Base-by-base conservation (phyloP, 768 basidiomycete species). In the Tulasnella sp. region DNA sequence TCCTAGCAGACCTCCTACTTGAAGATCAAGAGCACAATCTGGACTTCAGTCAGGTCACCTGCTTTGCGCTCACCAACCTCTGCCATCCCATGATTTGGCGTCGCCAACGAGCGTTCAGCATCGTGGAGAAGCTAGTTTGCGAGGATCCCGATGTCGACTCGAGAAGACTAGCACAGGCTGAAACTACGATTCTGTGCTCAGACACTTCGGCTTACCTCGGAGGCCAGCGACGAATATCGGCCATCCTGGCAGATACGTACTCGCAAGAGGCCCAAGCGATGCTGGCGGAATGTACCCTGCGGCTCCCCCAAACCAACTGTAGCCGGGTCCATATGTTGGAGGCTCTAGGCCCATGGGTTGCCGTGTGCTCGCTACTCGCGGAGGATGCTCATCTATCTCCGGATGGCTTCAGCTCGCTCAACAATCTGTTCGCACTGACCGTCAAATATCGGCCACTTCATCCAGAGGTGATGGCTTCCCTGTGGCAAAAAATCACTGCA, bases 351-450 rank as follows among this genome's bases (percentile, higher is more conserved):
- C 80, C 81, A 62, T 97, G 93, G 92, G 77, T 90, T 34, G 76
- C 82, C 9, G 81, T 82, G 65, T 79, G 93, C 67, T 78, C 84
- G 59, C 76, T 92, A 21, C 78, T 83, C 70, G 73, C 75, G 1
- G 80, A 83, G 55, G 80, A 75, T 59, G 75, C 77, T 2, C 73
- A 71, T 30, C 70, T 83, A 2, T 79, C 84, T 0, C 71, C 73
- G 43, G 79, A 82, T 46, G 87, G 84, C 1, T 75, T 79, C 53
- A 72, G 78, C 11, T 80, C 83, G 17, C 75, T 94, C 10, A 86
- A 85, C 66, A 84, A 93, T 67, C 74, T 96, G 21, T 82, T 92
- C 63, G 79, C 84, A n/a, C 75, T 97, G 59, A 90, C 88, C 25
- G 72, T 85, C 49, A 81, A 84, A 53, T 90, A 85, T 66, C 78